Conservation (phyloP, 2,329 filamentous ascomycete genomes). For the Penicillium corylophilum region DNA sequence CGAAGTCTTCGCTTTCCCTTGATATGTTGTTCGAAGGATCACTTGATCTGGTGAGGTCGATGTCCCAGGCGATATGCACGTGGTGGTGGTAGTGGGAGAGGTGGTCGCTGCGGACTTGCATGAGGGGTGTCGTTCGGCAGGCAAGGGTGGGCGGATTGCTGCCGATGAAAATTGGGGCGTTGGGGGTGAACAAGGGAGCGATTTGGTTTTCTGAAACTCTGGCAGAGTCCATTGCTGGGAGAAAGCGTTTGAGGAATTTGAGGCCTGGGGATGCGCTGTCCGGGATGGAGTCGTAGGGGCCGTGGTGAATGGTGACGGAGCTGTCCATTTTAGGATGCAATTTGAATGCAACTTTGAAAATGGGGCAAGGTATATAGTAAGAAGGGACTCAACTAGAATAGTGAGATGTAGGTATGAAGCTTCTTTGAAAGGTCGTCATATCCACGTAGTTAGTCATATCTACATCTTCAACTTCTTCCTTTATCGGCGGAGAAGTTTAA, state of each 20-base stretch:
- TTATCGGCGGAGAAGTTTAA: too few relatives aligned
- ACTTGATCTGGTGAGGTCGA: constrained; percentile 7
- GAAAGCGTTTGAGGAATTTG: constrained; percentile 20
- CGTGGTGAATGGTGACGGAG: constrained; percentile 17
- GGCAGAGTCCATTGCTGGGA: constrained; percentile 20
- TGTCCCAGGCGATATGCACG: constrained; percentile 23
- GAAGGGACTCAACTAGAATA: neutral
- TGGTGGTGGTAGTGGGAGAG: constrained; percentile 16
- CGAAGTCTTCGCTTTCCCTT: neutral
- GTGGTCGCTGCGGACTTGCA: constrained; percentile 19
- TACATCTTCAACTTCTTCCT: too few relatives aligned
- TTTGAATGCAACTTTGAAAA: too few relatives aligned
- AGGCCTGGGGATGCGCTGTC: constrained; percentile 17
- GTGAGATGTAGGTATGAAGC: neutral
- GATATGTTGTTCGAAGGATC: neutral
- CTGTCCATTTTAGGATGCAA: too few relatives aligned
- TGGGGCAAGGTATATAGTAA: too few relatives aligned
- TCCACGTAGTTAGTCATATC: neutral
- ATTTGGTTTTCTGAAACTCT: constrained; percentile 3
- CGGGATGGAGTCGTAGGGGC: constrained; percentile 20
- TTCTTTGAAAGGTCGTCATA: constrained; percentile 1
- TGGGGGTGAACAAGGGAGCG: constrained; percentile 15
- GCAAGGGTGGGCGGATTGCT: constrained; percentile 16
- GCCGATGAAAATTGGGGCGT: constrained; percentile 16
- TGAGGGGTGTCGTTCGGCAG: constrained; percentile 9